phyloP scores from a whole-genome alignment of 2,329 filamentous ascomycete genomes.

The Gremmenia infestans region DNA sequence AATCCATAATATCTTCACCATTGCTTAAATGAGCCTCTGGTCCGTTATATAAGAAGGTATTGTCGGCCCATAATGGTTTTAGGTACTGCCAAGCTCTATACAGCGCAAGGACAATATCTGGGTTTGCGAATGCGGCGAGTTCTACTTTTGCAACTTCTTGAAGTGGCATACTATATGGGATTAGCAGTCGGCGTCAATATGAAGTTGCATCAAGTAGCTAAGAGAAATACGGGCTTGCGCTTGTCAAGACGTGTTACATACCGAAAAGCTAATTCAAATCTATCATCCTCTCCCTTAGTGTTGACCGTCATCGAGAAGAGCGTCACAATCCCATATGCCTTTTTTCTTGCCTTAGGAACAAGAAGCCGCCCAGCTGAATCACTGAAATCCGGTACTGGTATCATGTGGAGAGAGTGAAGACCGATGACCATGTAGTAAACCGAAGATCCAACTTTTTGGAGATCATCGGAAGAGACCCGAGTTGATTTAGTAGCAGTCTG shows the following conservation, averaged over 20 bases:
- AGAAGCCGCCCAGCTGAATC: constrained; percentile 39
- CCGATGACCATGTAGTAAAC: constrained; percentile 66
- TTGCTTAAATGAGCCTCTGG: constrained; percentile 51
- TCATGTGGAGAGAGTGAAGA: constrained; percentile 62
- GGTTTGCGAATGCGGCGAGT: constrained; percentile 58
- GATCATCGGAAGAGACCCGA: constrained; percentile 59
- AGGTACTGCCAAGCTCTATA: constrained; percentile 57
- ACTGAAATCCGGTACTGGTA: constrained; percentile 56
- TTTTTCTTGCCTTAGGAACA: constrained; percentile 40
- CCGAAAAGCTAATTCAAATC: constrained; percentile 58
- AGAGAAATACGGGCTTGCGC: background rate
- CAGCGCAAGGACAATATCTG: constrained; percentile 59
- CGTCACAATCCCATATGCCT: constrained; percentile 59
- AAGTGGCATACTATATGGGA: constrained; percentile 42
- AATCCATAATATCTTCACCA: constrained; percentile 39
- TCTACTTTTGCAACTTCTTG: constrained; percentile 51
- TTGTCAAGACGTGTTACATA: background rate
- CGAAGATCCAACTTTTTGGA: constrained; percentile 58
- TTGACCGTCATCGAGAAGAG: constrained; percentile 47
- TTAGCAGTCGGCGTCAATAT: background rate
- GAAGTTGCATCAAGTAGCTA: background rate
- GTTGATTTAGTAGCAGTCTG: constrained; percentile 47
- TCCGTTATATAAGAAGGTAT: constrained; percentile 57
- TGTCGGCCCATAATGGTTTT: constrained; percentile 60
- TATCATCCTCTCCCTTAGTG: constrained; percentile 58